Evolutionary conservation across 164 flowering plant genomes (phyloP), one percentile per base, ranked within the genome.

Genomic region (Amborella trichopoda): DNA sequence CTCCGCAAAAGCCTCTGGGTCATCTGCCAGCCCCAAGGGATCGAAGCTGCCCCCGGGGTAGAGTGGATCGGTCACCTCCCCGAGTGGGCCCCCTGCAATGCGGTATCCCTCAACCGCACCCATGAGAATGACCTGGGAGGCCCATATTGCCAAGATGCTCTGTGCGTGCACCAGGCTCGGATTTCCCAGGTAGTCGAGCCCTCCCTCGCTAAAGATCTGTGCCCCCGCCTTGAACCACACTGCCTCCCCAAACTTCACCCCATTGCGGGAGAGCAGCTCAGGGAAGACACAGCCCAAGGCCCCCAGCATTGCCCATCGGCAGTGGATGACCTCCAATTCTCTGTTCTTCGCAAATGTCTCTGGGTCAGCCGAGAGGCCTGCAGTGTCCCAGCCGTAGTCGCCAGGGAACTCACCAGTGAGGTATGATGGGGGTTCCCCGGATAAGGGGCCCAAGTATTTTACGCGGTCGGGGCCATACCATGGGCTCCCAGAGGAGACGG

Each of bases 351-450:
- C 66, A 20, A 72, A 72, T 40, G 73, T 72, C 53, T 72, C 77
- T 1, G 77, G 77, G 53, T 72, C 73, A 24, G 74, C 72, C 0
- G 74, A 69, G 4, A 69, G 68, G 2, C 77, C 74, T 6, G 77
- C 72, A 13, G 74, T 72, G 74, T 72, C 74, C 77, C 74, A 72
- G n/a, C 74, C 74, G 19, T 66, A 68, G 64, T 67, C 78, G 23
- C 78, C 78, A 0, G 78, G 78, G 70, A 69, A 73, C 32, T 69
- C 70, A 36, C 78, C 74, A 1, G 70, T 73, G 21, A 72, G 65
- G 61, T 72, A 68, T 18, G 69, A 60, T 18, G 77, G 77, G 19
- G 77, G 34, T 42, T 68, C 71, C 1, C 71, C 73, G 13, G 77
- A 72, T 51, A 68, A 49, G 21, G 73, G 77, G 46, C 77, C 73